Evolutionary conservation across 139 green algal species (phyloP), one percentile per base, ranked within the genome.

Genomic region (Closterium sp.): DNA sequence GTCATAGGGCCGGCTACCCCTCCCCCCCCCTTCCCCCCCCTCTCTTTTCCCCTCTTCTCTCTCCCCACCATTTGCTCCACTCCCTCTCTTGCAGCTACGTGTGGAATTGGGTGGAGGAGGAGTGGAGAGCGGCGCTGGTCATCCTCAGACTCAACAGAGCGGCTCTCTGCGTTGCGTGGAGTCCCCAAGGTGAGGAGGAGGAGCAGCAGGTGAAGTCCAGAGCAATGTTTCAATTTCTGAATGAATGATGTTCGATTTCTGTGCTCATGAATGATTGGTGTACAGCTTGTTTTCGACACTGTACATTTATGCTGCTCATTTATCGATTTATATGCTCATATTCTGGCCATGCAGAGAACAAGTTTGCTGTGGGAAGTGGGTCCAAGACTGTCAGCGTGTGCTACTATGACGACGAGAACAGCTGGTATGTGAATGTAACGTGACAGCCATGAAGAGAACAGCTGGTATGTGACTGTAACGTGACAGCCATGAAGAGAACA

Each of bases 351-450:
- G 87, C 87, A 92, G 92, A 94, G 43, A 95, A 94, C 84, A 95
- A 95, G 88, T 95, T 95, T 93, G 93, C 93, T 2, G 89, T 95
- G 35, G 93, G 89, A 8, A 95, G 92, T 25, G 90, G 92, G 16
- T 91, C 92, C 38, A 94, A 90, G 25, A 89, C 43, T 19, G 93
- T 93, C 38, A 94, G 89, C 38, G 84, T 95, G 23, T 95, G 93
- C 76, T 95, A 95, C 89, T 95, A 95, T 16, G 76, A 95, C 10
- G 84, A 89, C 36, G 93, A 94, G 8, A 95, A 95, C 76, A 94
- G 95, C 90, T 95, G 93, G 93, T 94, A 89, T 28, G 55, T 76
- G 55, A 16, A 28, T 28, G 25, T 28, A 76, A 76, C n/a, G n/a
- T n/a, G n/a, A n/a, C n/a, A n/a, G n/a, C n/a, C n/a, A n/a, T n/a